phyloP scores from a whole-genome alignment of 139 green algal species.

The Coccomyxa sp. region DNA sequence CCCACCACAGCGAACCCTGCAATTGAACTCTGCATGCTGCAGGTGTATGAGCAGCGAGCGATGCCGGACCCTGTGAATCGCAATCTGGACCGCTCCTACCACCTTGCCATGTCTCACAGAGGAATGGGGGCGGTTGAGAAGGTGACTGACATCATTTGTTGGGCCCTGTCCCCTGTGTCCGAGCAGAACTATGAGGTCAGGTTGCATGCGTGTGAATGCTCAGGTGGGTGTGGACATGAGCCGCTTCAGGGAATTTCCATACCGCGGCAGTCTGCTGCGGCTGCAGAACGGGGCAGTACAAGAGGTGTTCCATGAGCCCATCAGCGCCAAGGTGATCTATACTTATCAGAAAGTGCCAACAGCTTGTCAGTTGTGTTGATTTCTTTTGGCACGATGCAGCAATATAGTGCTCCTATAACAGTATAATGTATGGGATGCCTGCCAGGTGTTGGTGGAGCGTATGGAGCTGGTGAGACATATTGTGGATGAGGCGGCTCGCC shows the following conservation, averaged over 20 bases:
- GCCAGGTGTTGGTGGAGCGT: constrained; percentile 2
- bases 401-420: too few species aligned
- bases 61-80: not conserved
- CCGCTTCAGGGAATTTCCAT: constrained; percentile 3
- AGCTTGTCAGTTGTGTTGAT: too few species aligned
- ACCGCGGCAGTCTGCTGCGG: not conserved
- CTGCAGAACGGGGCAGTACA: not conserved
- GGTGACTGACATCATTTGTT: not conserved
- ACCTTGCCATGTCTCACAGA: constrained; percentile 1
- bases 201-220: not conserved
- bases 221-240: constrained; percentile 6
- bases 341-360: not conserved
- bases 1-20: not conserved
- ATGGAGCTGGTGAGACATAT: constrained; percentile 10
- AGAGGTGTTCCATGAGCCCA: constrained; percentile 3
- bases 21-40: not conserved
- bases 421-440: not conserved
- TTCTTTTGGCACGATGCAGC: too few species aligned
- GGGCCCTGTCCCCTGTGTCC: not conserved
- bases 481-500: not conserved
- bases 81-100: constrained; percentile 7
- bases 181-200: not conserved
- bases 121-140: constrained; percentile 6
- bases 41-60: constrained; percentile 4
- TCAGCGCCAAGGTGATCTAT: constrained; percentile 3